Evolutionary conservation across 2,329 filamentous ascomycete species (phyloP), one percentile per base, ranked within the genome.

Genomic region (Magnaporthiopsis rhizophila): DNA sequence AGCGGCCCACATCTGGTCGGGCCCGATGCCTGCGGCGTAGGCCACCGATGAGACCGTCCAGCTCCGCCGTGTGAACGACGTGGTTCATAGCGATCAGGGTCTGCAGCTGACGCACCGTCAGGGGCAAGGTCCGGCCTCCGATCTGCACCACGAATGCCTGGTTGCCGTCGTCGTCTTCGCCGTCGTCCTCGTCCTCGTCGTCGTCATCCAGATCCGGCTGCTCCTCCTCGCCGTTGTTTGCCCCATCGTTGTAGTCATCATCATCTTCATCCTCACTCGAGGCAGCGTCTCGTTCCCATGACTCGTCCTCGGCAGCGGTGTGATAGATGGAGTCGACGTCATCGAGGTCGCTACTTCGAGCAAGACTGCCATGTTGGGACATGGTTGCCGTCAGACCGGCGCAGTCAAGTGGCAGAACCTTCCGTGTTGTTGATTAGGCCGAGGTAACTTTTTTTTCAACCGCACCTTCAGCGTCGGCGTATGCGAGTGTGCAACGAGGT

Each of bases 1-100:
- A 93, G 59, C 85, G 78, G 67, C 86, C 75, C 2, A 81, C 81
- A 65, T 86, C 82, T n/a, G 75, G 70, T 1, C 68, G 68, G 13
- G 72, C 72, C 26, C 76, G 73, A 63, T 82, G 79, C 60, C 82
- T 76, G 45, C 80, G 74, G 57, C 81, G 62, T 15, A 53, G 62
- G 38, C 57, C 26, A 3, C 59, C 30, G 13, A 28, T 38, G 18
- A 63, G 58, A 18, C 73, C 72, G 2, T 53, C 45, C 45, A 53
- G 45, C 45, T 53, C 45, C 8, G 45, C n/a, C 1, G 45, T n/a
- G 3, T 53, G 45, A 21, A 53, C 45, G 45, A 53, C 45, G 21
- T 53, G 13, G 45, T 53, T 53, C 45, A 53, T 53, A 21, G 45
- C 45, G 21, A 53, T 53, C 45, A 53, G n/a, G 18, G 45, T 24